Conservation (phyloP, 208 protist species). For the Trichomonas vaginalis region DNA sequence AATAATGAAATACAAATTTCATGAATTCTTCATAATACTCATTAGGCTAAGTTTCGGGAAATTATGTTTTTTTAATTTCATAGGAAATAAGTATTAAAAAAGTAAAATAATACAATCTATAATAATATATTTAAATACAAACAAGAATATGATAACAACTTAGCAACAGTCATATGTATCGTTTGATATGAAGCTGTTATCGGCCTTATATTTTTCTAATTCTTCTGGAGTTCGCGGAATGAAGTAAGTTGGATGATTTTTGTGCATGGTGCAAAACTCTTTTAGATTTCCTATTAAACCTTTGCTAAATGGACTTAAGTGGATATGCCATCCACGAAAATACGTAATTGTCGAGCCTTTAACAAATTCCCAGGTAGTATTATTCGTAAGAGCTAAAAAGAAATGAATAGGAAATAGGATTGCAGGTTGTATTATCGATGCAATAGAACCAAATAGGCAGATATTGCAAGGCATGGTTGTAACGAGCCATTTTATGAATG, state of each 20-base stretch:
- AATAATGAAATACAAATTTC: too few relatives aligned
- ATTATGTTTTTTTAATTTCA: too few relatives aligned
- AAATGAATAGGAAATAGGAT: background rate
- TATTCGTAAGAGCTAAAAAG: background rate
- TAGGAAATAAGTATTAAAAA: too few relatives aligned
- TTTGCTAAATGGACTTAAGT: background rate
- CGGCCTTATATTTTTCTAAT: background rate
- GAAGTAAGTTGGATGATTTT: background rate
- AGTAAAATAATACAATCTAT: too few relatives aligned
- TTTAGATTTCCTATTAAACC: background rate
- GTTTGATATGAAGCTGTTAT: background rate
- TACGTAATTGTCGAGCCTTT: background rate
- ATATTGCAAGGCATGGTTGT: background rate
- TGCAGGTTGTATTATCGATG: background rate
- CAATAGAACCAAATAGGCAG: too few relatives aligned
- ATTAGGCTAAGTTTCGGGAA: too few relatives aligned
- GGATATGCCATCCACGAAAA: background rate
- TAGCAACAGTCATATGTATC: constrained; percentile 8
- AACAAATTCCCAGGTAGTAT: background rate
- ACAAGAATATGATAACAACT: too few relatives aligned
- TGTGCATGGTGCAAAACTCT: background rate
- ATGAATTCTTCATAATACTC: too few relatives aligned
- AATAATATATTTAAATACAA: too few relatives aligned
- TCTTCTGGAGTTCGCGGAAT: background rate
- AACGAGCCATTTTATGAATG: background rate